phyloP scores from a whole-genome alignment of 2,329 filamentous ascomycete species.

The Cytospora mali region DNA sequence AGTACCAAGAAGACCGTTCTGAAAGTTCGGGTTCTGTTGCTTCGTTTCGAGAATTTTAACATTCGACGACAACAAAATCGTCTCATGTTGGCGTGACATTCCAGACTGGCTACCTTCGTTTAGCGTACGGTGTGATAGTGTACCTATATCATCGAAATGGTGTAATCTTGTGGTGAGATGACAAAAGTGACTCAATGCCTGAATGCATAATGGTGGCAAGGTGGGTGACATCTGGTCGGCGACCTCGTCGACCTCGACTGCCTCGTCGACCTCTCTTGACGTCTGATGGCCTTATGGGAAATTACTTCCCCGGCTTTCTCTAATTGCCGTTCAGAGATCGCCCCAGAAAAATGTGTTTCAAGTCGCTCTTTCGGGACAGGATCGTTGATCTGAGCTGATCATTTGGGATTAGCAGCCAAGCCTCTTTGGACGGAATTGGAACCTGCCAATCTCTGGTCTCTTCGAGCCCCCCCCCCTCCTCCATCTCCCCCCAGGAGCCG shows the following conservation, averaged over 20 bases:
- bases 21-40: not conserved
- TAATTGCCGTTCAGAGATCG: constrained; percentile 17
- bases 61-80: constrained; percentile 1
- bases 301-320: constrained; percentile 23
- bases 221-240: not conserved
- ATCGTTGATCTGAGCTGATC: constrained; percentile 20
- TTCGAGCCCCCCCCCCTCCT: too few relatives aligned
- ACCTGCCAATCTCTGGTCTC: constrained; percentile 11
- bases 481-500: constrained; percentile 16
- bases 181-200: constrained; percentile 1
- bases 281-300: not conserved
- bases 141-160: not conserved
- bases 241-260: constrained; percentile 4
- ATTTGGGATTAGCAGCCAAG: constrained; percentile 21
- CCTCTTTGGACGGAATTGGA: constrained; percentile 4
- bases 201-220: not conserved
- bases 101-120: not conserved
- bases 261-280: constrained; percentile 1
- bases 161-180: constrained; percentile 17
- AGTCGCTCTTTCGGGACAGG: constrained; percentile 15
- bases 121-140: too few relatives aligned
- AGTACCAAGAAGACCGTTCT: too few relatives aligned
- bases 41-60: not conserved
- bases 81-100: constrained; percentile 2
- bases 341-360: constrained; percentile 18